Evolutionary conservation across 352 stramenopile species (phyloP), one percentile per base, ranked within the genome.

Genomic region (Phytophthora capsici): DNA sequence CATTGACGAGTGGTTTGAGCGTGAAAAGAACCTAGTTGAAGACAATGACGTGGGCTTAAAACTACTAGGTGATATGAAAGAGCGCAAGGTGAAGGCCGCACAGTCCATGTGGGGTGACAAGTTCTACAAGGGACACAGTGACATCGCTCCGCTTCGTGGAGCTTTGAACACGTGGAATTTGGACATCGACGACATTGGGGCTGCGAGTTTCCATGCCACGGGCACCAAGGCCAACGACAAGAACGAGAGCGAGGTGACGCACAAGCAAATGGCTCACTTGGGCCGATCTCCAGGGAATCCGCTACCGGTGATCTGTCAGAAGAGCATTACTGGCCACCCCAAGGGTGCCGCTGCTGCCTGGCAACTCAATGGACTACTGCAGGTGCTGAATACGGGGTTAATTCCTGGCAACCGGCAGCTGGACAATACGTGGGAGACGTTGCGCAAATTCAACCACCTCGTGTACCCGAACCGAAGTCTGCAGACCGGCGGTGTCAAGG

Each of bases 181-280:
- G 52, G 81, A 75, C 10, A 63, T 93, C 28, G 83, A 96, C 25
- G 89, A 95, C 64, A 41, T 96, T 34, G 87, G 82, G n/a, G 86
- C 89, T 12, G 77, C 81, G 8, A 94, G 83, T 63, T 95, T 96
- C 73, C 76, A 96, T 55, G 87, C 83, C n/a, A 96, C 88, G 7
- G 83, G 86, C 19, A 95, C 87, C 30, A 95, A 71, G 45, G 83
- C 80, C 12, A 96, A 96, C 60, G 89, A 96, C 69, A 89, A 84
- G 77, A 95, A 95, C 45, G 88, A 96, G 49, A 95, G 86, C 45
- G 86, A 93, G 23, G 88, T 96, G 46, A 91, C 85, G 0, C 86
- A 96, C 62, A 91, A 91, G 70, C 86, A 96, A 55, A 80, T 95
- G 49, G 46, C 71, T 61, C 87, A 94, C 56, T 69, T 96, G 7